Conservation (phyloP, 768 basidiomycete genomes). For the Peribolospora kevripleyi region DNA sequence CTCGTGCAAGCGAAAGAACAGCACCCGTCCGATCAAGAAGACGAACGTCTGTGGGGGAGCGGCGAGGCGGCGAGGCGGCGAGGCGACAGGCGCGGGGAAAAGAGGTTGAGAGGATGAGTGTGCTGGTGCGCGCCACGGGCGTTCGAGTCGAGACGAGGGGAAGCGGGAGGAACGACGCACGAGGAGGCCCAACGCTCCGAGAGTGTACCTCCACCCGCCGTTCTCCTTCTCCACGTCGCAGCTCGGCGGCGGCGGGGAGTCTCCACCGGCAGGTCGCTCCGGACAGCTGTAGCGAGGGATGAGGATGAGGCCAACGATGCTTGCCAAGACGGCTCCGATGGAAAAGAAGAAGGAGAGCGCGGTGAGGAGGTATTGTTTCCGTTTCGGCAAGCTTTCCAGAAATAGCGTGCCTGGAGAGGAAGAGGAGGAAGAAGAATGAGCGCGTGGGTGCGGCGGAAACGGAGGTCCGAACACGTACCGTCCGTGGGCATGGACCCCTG, state of each 20-base stretch:
- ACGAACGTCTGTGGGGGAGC: conserved; percentile 37
- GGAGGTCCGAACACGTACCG: too few species aligned
- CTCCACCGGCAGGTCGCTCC: conserved; percentile 10
- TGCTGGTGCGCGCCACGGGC: not conserved
- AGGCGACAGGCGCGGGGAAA: not conserved
- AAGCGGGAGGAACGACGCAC: conserved; percentile 28
- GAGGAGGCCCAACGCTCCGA: conserved; percentile 49
- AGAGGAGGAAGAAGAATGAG: too few species aligned
- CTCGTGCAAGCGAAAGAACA: conserved; percentile 79
- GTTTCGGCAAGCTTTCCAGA: conserved; percentile 73
- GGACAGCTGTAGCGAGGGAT: conserved; percentile 36
- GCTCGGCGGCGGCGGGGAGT: conserved; percentile 8
- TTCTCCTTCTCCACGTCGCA: conserved; percentile 52
- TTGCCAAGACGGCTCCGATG: conserved; percentile 64
- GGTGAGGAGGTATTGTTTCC: conserved; percentile 78
- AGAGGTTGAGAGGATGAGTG: not conserved
- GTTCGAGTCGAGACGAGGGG: not conserved
- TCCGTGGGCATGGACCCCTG: too few species aligned
- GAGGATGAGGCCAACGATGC: conserved; percentile 50
- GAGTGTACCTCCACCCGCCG: conserved; percentile 68
- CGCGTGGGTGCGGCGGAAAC: too few species aligned
- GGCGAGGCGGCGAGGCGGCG: not conserved
- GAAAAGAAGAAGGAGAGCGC: conserved; percentile 90
- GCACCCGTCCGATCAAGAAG: conserved; percentile 68
- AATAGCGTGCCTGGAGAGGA: conserved; percentile 17